phyloP scores from a whole-genome alignment of 768 basidiomycete species.

The Suillus variegatus region DNA sequence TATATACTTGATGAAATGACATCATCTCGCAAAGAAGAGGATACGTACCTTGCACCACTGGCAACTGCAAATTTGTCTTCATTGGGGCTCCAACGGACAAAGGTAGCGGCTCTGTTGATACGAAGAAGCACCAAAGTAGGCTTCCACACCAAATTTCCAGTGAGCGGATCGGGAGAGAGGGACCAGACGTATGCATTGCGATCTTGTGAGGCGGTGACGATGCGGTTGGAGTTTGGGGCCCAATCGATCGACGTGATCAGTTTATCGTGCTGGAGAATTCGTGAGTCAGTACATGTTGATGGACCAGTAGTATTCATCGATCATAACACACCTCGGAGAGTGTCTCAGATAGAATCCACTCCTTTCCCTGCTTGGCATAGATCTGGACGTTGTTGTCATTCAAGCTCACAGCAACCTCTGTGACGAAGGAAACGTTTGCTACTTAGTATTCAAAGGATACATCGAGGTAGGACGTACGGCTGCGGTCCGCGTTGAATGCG shows the following conservation, averaged over 20 bases:
- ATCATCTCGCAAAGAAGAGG: neutral
- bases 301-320: neutral
- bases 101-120: slow-evolving; percentile 94
- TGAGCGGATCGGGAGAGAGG: slow-evolving; percentile 68
- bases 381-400: slow-evolving; percentile 90
- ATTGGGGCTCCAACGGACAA: slow-evolving; percentile 93
- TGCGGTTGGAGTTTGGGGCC: slow-evolving; percentile 95
- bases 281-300: slow-evolving; percentile 1
- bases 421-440: slow-evolving; percentile 1
- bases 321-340: slow-evolving; percentile 72
- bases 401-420: slow-evolving; percentile 90
- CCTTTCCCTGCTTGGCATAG: slow-evolving; percentile 61
- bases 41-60: slow-evolving; percentile 82
- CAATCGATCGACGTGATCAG: slow-evolving; percentile 97
- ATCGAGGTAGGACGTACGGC: slow-evolving; percentile 56
- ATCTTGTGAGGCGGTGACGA: slow-evolving; percentile 99
- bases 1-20: slow-evolving; percentile 3
- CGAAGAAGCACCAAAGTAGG: slow-evolving; percentile 94
- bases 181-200: slow-evolving; percentile 99
- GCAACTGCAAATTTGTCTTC: slow-evolving; percentile 99
- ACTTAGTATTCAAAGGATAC: neutral
- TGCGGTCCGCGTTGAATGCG: slow-evolving; percentile 87
- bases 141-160: slow-evolving; percentile 81
- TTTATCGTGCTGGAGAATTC: slow-evolving; percentile 85
- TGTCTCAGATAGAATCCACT: slow-evolving; percentile 73